Evolutionary conservation across 768 basidiomycete species (phyloP), one percentile per base, ranked within the genome.

Genomic region (Pisolithus sp.): DNA sequence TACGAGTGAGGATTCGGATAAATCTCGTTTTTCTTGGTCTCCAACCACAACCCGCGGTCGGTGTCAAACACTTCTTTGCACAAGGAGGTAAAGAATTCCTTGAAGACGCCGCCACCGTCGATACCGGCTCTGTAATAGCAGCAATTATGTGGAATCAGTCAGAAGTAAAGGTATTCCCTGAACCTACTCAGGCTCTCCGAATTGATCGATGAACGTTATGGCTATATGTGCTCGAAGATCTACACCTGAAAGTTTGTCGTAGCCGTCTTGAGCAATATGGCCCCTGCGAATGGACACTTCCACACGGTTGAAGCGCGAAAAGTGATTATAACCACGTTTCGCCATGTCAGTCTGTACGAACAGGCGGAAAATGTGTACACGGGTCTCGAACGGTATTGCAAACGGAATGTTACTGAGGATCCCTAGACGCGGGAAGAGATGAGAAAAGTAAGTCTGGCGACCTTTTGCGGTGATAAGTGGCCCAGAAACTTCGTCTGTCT

Each of bases 21-120:
- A 42, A 99, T 72, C 68, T 97, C 93, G 50, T 96, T 90, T 68
- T 92, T 88, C 67, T 82, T 81, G 52, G 86, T 99, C 24, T 81
- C 83, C 24, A 95, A 74, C 96, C 96, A 99, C 5, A 99, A 72
- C 9, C 96, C 96, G 5, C 93, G 83, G 62, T 98, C 83, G 2
- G 89, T 86, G 61, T 99, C 93, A 55, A 99, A 98, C 0, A 89
- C 95, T 65, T 98, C 95, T 62, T 88, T 93, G 52, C 85, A 86
- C 17, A 99, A 68, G 13, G 87, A 90, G 2, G 93, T 99, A 61
- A 98, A 80, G 59, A 98, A 96, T 67, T 98, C 96, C 66, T 98
- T 99, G 76, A 96, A 98, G 5, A 98, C 85, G 0, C 96, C 96
- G 2, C 96, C 94, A 2, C 95, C 94, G 57, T 97, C 95, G 30